Evolutionary conservation across 2,329 filamentous ascomycete genomes (phyloP), one percentile per base, ranked within the genome.

Genomic region (Ploettnerulaceae sp.): DNA sequence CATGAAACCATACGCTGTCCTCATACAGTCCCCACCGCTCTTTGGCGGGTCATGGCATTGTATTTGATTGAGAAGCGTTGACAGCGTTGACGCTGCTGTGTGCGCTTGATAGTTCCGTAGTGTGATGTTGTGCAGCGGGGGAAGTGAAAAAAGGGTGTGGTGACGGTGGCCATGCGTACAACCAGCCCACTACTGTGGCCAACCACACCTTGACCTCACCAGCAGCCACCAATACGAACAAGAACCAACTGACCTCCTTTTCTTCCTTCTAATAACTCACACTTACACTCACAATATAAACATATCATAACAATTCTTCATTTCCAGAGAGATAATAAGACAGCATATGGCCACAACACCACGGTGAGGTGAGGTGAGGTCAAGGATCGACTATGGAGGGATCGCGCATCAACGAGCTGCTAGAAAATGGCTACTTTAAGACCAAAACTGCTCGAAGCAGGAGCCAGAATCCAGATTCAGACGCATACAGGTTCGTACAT

Each of bases 371-470:
- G 33, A 26, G 41, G 18, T 41, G n/a, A 44, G 31, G 44, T 25
- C 39, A 26, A 33, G 40, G 40, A 53, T 48, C 45, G 37, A 54
- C 34, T 32, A 59, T 59, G 57, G 57, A 58, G 33, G 45, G 39
- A 26, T 43, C 44, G 31, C 42, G 33, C 20, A 54, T 58, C 43
- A 55, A 55, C 31, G 57, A 58, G 42, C 42, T 60, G 21, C 66
- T 77, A 28, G 63, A 70, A 54, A 72, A 71, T 55, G 74, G 74
- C 44, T 73, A 71, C 47, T 77, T 73, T 60, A 71, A 66, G 53
- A 74, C 71, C 9, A 39, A 24, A 69, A 48, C 39, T 21, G 39
- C 72, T n/a, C n/a, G n/a, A 7, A 68, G 73, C 52, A 66, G 68
- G 28, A 66, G 9, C 9, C 9, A 61, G 52, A 66, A 61, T 44